A percentile compares a stretch with the other conserved stretches of the same genome.
Evolutionary conservation across 805 yeast genomes (phyloP).

Genomic region (Torulaspora franciscae): DNA sequence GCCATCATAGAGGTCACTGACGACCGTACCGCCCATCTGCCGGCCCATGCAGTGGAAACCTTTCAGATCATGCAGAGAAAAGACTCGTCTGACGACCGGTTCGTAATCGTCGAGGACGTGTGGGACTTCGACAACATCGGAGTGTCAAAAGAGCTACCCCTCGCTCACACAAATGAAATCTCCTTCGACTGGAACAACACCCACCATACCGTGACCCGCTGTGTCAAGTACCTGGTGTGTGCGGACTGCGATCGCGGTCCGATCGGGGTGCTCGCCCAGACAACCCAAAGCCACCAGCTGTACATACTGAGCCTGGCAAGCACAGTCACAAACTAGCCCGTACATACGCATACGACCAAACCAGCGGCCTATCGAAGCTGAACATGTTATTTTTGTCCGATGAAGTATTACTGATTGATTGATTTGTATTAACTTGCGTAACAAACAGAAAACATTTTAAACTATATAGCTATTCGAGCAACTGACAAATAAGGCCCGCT

Average conservation of each 20-base stretch:
- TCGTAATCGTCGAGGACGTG: conserved; percentile 49
- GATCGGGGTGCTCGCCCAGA: conserved; percentile 56
- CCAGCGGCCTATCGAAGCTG: no score
- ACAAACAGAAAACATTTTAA: neutral
- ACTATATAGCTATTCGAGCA: neutral
- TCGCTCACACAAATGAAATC: conserved; percentile 18
- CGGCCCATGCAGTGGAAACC: conserved; percentile 12
- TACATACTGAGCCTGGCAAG: conserved; percentile 39
- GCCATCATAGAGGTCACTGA: conserved; percentile 17
- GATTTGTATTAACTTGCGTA: no score
- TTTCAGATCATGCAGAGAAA: conserved; percentile 22
- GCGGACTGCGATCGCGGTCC: conserved; percentile 80
- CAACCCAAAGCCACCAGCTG: conserved; percentile 18
- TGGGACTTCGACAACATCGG: conserved; percentile 83
- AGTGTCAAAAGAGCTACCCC: conserved; percentile 47
- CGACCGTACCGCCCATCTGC: conserved; percentile 9
- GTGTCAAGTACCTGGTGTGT: conserved; percentile 57
- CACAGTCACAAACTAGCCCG: neutral
- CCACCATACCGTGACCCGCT: conserved; percentile 28
- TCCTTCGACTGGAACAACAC: conserved; percentile 21
- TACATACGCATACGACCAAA: no score
- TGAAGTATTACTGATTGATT: no score
- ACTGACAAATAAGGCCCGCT: neutral
- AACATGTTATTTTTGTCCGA: no score
- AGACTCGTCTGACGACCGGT: conserved; percentile 18